Evolutionary conservation across 169 alveolate genomes (phyloP).

Genomic region (Plasmodium falciparum): DNA sequence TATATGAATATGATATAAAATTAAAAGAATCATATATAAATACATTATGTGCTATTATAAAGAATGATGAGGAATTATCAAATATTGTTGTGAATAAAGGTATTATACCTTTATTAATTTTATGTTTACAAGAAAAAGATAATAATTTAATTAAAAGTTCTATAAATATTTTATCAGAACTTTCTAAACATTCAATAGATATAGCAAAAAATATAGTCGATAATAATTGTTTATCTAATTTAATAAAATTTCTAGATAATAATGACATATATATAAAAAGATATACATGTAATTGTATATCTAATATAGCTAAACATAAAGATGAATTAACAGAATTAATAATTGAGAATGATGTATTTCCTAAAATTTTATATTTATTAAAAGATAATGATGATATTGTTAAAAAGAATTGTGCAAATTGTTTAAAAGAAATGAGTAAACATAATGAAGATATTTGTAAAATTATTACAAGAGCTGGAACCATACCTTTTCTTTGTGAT

Average conservation of each 20-base stretch:
- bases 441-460: slow-evolving; percentile 74
- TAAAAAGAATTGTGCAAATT: slow-evolving; percentile 65
- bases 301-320: slow-evolving; percentile 73
- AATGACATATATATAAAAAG: slow-evolving; percentile 55
- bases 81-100: slow-evolving; percentile 55
- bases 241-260: slow-evolving; percentile 48
- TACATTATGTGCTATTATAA: slow-evolving; percentile 64
- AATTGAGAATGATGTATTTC: slow-evolving; percentile 64
- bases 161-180: slow-evolving; percentile 39
- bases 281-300: slow-evolving; percentile 45
- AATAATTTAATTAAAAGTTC: slow-evolving; percentile 30
- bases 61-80: slow-evolving; percentile 41
- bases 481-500: slow-evolving; percentile 66
- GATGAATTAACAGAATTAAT: slow-evolving; percentile 67
- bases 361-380: slow-evolving; percentile 46
- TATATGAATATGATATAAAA: slow-evolving; percentile 63
- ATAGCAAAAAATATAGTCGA: slow-evolving; percentile 64
- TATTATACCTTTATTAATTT: slow-evolving; percentile 50
- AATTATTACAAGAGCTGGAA: slow-evolving; percentile 68
- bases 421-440: slow-evolving; percentile 72
- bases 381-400: slow-evolving; percentile 73
- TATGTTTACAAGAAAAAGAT: slow-evolving; percentile 67
- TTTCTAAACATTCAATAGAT: slow-evolving; percentile 58
- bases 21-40: slow-evolving; percentile 57
- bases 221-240: slow-evolving; percentile 51